Base-by-base conservation (phyloP, 2,329 filamentous ascomycete species). In the Elsinoe batatas region DNA sequence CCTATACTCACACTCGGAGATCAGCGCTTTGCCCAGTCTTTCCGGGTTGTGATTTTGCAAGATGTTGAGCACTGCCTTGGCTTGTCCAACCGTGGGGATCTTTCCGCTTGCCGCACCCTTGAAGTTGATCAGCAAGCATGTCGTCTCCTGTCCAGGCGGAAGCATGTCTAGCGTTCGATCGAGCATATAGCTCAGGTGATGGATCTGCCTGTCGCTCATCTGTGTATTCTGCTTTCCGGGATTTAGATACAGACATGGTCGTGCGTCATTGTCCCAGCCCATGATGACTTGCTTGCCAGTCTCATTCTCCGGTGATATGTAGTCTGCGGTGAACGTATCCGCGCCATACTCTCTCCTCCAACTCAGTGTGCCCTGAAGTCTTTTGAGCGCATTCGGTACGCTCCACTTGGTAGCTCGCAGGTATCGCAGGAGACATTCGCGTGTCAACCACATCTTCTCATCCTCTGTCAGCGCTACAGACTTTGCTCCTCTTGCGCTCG, bases 1-100 rank as follows among this genome's bases (percentile, higher is more conserved):
- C 26, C 7, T 30, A 8, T 30, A 72, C 81, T 65, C 72, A 91
- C 88, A 81, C 62, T 97, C 94, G 62, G 91, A 87, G 59, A 97
- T 88, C 64, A 97, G 78, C 3, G 91, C 91, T 64, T 86, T 82
- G 46, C 93, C 93, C 32, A 98, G 75, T 55, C 93, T 78, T 75
- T 98, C 93, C 0, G 93, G 93, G 68, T 97, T 97, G 73, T 98
- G 91, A 61, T 86, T 91, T 73, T 98, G 93, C 59, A 98, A 77
- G 62, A 98, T 95, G 68, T 85, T 79, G 63, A 98, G 74, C n/a
- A 91, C 87, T 73, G 94, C 85, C 63, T 87, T 83, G 5, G 87
- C 88, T 67, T 87, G 85, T 30, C 79, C 79, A 57, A 96, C 75
- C 8, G 82, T 82, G 7, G 91, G 89, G 65, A 90, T 88, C 64